These are phyloP conservation scores for Pichia sp. DNA, from an alignment of 1,139 yeast species.

Conservation along the genomic window DNA sequence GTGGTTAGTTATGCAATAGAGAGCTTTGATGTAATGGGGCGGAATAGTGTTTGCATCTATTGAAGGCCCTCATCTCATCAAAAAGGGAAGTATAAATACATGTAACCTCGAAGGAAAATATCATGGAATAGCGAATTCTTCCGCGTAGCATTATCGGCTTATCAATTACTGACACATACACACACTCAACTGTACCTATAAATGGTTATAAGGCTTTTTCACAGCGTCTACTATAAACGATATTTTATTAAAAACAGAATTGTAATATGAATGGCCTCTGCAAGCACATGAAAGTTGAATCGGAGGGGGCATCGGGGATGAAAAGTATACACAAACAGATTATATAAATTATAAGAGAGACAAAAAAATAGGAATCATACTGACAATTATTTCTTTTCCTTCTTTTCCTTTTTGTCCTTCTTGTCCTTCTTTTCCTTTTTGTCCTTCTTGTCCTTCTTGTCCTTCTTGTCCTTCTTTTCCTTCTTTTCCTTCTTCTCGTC, in stretches of 20 bases:
- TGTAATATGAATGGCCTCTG: conserved; percentile 2
- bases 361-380: not conserved
- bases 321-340: conserved; percentile 3
- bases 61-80: not conserved
- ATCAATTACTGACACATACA: too few species aligned
- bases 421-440: conserved; percentile 24
- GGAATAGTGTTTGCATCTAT: not conserved
- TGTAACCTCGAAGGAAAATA: not conserved
- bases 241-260: conserved; percentile 14
- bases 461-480: conserved; percentile 45
- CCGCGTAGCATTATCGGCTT: too few species aligned
- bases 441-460: conserved; percentile 37
- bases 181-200: too few species aligned
- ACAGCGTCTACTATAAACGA: conserved; percentile 2
- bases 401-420: conserved; percentile 11
- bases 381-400: conserved; percentile 19
- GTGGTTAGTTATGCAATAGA: too few species aligned
- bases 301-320: not conserved
- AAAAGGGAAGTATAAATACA: not conserved
- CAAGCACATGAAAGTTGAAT: conserved; percentile 5
- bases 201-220: not conserved
- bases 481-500: conserved; percentile 46
- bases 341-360: not conserved
- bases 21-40: too few species aligned
- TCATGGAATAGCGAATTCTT: too few species aligned